These are phyloP conservation scores for Podospora pseudoanserina DNA, from an alignment of 495 filamentous ascomycete genomes.

Conservation along the genomic window DNA sequence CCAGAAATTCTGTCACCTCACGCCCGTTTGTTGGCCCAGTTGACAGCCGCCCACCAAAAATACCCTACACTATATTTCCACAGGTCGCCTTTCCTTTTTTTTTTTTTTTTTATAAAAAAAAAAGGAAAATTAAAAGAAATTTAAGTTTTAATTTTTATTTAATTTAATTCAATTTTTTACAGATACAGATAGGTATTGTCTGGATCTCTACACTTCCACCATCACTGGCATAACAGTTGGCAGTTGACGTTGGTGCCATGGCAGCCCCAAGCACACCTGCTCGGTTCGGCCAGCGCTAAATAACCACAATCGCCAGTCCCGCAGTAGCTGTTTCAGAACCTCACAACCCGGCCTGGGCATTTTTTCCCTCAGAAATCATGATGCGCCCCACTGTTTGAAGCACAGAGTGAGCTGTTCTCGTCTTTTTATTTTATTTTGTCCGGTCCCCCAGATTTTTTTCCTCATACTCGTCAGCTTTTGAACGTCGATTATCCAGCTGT, in stretches of 20 bases:
- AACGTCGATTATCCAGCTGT: not conserved
- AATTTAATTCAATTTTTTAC: not conserved
- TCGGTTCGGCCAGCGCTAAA: conserved; percentile 2
- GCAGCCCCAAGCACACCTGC: not conserved
- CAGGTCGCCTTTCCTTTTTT: too few species aligned
- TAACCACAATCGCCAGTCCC: not conserved
- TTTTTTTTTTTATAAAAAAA: too few species aligned
- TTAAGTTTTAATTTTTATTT: too few species aligned
- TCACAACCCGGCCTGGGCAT: conserved; percentile 2
- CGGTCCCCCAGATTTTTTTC: not conserved
- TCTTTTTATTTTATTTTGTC: not conserved
- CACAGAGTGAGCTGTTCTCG: not conserved
- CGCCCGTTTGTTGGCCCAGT: not conserved
- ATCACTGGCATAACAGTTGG: not conserved
- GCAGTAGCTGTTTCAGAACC: conserved; percentile 10
- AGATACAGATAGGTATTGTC: not conserved
- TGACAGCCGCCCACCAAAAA: not conserved
- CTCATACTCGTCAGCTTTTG: not conserved
- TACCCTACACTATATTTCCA: not conserved
- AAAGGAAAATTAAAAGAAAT: too few species aligned
- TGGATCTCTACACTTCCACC: not conserved
- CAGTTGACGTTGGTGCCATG: not conserved
- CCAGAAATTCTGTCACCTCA: not conserved
- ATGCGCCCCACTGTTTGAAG: not conserved
- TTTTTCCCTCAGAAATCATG: not conserved